phyloP scores from a whole-genome alignment of 1,284 basidiomycete genomes.

The Sanguinoderma infundibulare region DNA sequence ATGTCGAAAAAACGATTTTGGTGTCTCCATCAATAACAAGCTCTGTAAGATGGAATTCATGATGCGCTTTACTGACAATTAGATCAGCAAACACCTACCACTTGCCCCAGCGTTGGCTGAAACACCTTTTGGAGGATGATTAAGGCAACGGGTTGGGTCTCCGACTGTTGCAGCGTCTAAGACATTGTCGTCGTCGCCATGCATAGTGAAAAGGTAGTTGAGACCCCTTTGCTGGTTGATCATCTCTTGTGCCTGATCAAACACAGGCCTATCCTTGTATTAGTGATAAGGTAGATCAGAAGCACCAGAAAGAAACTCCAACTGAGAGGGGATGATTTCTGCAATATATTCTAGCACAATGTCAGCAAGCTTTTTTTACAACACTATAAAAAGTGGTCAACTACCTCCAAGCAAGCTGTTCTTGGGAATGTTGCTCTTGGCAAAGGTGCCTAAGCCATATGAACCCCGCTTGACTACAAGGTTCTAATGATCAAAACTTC shows the following conservation, averaged over 20 bases:
- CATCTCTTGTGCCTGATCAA: constrained; percentile 28
- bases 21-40: constrained; percentile 60
- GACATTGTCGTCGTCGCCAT: constrained; percentile 34
- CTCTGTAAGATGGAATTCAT: constrained; percentile 40
- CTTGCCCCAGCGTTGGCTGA: constrained; percentile 48
- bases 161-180: constrained; percentile 59
- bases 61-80: no score
- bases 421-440: constrained; percentile 34
- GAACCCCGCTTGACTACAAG: constrained; percentile 40
- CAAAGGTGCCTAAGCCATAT: constrained; percentile 50
- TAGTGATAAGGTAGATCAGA: not conserved
- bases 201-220: constrained; percentile 63
- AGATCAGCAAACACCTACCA: constrained; percentile 37
- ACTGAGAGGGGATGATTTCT: constrained; percentile 33
- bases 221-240: constrained; percentile 45
- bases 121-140: constrained; percentile 44
- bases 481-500: constrained; percentile 24
- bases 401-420: constrained; percentile 45
- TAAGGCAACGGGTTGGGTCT: constrained; percentile 62
- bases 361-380: not conserved
- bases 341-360: constrained; percentile 47
- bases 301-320: not conserved
- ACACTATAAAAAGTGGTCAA: not conserved
- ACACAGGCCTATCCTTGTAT: not conserved
- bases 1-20: constrained; percentile 58